Conservation (phyloP, 1,284 basidiomycete species). For the Gomphus sp. region DNA sequence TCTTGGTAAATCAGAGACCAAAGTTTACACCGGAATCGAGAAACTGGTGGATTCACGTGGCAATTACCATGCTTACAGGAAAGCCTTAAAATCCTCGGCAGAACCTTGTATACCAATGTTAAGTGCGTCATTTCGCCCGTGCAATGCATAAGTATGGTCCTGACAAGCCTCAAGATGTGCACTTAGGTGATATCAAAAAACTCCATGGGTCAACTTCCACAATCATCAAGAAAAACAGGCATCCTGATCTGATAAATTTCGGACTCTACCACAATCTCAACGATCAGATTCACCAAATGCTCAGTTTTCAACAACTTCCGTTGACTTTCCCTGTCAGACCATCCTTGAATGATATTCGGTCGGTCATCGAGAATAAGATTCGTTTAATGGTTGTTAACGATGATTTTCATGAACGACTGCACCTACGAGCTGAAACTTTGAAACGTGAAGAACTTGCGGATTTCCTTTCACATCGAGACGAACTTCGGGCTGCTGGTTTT, state of each 20-base stretch:
- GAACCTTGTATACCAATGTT: slow-evolving; percentile 30
- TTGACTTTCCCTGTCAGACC: background rate
- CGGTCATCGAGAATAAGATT: background rate
- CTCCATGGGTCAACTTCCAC: slow-evolving; percentile 20
- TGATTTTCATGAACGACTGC: background rate
- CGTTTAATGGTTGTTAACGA: background rate
- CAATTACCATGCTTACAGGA: slow-evolving; percentile 29
- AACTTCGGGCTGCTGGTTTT: background rate
- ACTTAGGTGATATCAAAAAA: slow-evolving; percentile 28
- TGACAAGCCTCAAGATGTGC: slow-evolving; percentile 23
- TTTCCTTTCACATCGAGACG: background rate
- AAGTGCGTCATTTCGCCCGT: slow-evolving; percentile 19
- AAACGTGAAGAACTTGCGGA: background rate
- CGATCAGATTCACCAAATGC: slow-evolving; percentile 25
- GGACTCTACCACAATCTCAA: slow-evolving; percentile 28
- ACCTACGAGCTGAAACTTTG: background rate
- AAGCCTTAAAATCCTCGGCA: slow-evolving; percentile 20
- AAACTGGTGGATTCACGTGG: slow-evolving; percentile 24
- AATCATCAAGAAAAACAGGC: background rate
- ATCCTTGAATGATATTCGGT: background rate
- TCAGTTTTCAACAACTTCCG: slow-evolving; percentile 17
- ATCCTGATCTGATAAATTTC: slow-evolving; percentile 30
- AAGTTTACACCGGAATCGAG: slow-evolving; percentile 24
- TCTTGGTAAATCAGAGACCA: slow-evolving; percentile 22
- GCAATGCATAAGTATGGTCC: background rate